phyloP scores from a whole-genome alignment of 2,329 filamentous ascomycete genomes.

The Hortaea sp. region DNA sequence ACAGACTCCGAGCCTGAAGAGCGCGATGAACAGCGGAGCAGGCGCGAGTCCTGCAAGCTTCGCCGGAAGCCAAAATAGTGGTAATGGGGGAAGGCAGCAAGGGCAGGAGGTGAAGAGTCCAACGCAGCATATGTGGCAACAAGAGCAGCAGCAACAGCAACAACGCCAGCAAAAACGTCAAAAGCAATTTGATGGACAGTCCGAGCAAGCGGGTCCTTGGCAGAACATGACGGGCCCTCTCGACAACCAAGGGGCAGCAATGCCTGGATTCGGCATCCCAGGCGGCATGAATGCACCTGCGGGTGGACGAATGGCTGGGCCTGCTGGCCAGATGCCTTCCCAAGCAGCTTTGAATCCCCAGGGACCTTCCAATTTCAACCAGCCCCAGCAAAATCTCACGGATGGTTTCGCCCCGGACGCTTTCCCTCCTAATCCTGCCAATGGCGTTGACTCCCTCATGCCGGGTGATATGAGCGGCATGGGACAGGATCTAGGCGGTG shows the following conservation, averaged over 20 bases:
- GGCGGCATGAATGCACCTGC: not conserved
- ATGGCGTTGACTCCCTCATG: not conserved
- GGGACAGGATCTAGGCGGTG: not conserved
- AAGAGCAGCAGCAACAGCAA: conserved; percentile 6
- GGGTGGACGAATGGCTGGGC: not conserved
- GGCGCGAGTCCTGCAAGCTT: conserved; percentile 19
- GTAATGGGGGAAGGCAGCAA: not conserved
- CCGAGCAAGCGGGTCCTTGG: not conserved
- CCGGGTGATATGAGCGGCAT: not conserved
- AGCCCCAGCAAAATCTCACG: not conserved
- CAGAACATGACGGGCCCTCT: not conserved
- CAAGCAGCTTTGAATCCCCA: too few relatives aligned
- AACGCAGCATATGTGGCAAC: not conserved
- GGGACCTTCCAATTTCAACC: conserved; percentile 1
- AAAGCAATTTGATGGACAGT: too few relatives aligned
- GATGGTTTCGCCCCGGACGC: not conserved
- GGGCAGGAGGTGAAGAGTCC: conserved; percentile 5
- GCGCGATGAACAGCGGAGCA: conserved; percentile 7
- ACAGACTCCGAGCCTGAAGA: conserved; percentile 21
- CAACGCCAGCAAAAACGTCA: not conserved
- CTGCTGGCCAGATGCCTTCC: not conserved
- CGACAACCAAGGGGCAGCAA: not conserved
- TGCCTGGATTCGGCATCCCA: not conserved
- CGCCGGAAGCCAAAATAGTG: conserved; percentile 12
- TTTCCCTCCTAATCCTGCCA: too few relatives aligned